These are phyloP conservation scores for Leptographium procerum DNA, from an alignment of 2,329 filamentous ascomycete species.

Conservation along the genomic window DNA sequence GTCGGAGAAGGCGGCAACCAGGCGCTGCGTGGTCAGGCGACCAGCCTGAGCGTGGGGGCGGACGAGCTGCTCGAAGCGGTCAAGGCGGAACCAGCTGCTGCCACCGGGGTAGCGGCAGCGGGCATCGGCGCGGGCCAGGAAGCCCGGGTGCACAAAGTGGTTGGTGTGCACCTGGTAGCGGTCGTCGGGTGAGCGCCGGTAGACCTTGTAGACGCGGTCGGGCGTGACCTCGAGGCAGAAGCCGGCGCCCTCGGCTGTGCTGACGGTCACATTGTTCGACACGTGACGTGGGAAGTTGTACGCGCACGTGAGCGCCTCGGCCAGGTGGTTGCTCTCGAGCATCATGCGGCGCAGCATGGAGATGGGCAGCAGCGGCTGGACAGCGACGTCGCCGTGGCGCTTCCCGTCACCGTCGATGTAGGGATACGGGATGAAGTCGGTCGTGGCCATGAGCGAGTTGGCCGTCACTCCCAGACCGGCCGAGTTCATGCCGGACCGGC, in stretches of 20 bases:
- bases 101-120: slow-evolving; percentile 12
- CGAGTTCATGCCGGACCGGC: slow-evolving; percentile 18
- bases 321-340: slow-evolving; percentile 13
- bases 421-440: slow-evolving; percentile 14
- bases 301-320: slow-evolving; percentile 10
- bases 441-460: slow-evolving; percentile 16
- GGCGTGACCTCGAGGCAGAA: slow-evolving; percentile 17
- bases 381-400: neutral
- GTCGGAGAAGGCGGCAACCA: slow-evolving; percentile 14
- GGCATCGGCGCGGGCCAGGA: slow-evolving; percentile 11
- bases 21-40: neutral
- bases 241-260: slow-evolving; percentile 12
- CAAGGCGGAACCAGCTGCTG: slow-evolving; percentile 14
- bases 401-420: neutral
- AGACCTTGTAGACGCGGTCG: slow-evolving; percentile 11
- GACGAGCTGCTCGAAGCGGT: slow-evolving; percentile 8
- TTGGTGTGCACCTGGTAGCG: slow-evolving; percentile 17
- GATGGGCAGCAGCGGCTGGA: slow-evolving; percentile 13
- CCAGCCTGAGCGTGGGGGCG: slow-evolving; percentile 1
- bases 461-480: slow-evolving; percentile 16
- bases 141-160: slow-evolving; percentile 15
- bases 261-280: slow-evolving; percentile 17
- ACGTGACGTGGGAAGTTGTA: slow-evolving; percentile 14
- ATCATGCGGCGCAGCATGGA: slow-evolving; percentile 15
- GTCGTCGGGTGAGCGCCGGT: slow-evolving; percentile 10